Percentiles rank a stretch among this genome's conserved stretches.
Evolutionary conservation across 2,329 filamentous ascomycete species (phyloP).

Genomic region (Monosporascus sp.): DNA sequence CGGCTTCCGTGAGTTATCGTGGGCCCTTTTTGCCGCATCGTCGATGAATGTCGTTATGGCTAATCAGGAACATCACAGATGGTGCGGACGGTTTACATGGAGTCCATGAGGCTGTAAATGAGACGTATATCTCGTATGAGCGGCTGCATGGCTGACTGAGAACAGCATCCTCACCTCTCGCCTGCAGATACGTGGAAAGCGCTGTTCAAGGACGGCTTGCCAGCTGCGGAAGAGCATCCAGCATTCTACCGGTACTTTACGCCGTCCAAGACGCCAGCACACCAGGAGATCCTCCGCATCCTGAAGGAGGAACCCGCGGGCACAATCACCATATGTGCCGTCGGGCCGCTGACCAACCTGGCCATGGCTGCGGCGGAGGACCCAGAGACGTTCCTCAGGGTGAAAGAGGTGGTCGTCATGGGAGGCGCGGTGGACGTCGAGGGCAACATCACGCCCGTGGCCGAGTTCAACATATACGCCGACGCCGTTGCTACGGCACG

Average conservation of each 20-base stretch:
- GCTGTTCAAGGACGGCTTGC: constrained; percentile 49
- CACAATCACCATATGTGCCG: constrained; percentile 82
- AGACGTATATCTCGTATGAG: neutral
- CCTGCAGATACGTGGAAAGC: constrained; percentile 69
- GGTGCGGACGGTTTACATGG: constrained; percentile 72
- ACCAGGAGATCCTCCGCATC: constrained; percentile 85
- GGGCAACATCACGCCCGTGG: constrained; percentile 80
- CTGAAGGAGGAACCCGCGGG: constrained; percentile 75
- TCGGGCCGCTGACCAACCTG: constrained; percentile 91
- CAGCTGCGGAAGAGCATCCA: constrained; percentile 28
- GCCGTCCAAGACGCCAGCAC: constrained; percentile 66
- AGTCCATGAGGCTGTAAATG: constrained; percentile 55
- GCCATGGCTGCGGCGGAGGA: constrained; percentile 85
- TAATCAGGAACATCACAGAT: constrained; percentile 41
- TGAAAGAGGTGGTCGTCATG: constrained; percentile 93
- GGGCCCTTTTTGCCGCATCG: neutral
- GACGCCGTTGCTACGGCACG: constrained; percentile 74
- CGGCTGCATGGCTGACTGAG: constrained; percentile 2
- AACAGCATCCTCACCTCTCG: constrained; percentile 64
- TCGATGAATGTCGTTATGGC: neutral
- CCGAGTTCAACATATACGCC: constrained; percentile 94
- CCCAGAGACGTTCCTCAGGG: constrained; percentile 79
- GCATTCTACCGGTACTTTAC: constrained; percentile 60
- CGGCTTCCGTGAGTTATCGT: constrained; percentile 72
- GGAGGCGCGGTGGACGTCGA: constrained; percentile 74